Evolutionary conservation across 202 grass and related monocot species (phyloP).

Genomic region (Brachypodium distachyon): DNA sequence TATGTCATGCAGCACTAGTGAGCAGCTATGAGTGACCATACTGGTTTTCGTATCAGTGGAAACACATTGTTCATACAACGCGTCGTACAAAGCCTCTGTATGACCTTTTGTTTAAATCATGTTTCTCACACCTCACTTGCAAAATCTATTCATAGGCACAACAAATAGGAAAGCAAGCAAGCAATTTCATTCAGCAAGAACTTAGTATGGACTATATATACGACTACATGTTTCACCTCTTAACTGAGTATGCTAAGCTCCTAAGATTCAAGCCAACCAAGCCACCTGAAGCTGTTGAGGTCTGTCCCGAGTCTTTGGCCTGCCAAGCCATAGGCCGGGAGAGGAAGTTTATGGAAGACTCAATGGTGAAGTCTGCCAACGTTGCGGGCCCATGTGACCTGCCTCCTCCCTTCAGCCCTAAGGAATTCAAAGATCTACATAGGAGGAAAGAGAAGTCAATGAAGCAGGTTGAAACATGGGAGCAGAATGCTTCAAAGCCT

Average conservation of each 20-base stretch:
- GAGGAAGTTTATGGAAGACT: conserved; percentile 83
- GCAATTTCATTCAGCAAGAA: conserved; percentile 66
- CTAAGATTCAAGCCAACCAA: conserved; percentile 72
- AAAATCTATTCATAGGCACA: conserved; percentile 56
- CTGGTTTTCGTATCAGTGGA: conserved; percentile 3
- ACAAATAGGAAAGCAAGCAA: conserved; percentile 68
- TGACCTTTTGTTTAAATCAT: not conserved
- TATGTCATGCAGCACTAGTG: not conserved
- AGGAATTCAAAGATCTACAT: conserved; percentile 32
- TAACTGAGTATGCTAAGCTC: conserved; percentile 88
- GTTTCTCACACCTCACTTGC: not conserved
- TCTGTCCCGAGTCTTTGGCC: conserved; percentile 64
- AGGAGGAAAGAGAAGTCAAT: conserved; percentile 41
- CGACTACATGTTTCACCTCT: conserved; percentile 95
- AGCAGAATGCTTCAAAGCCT: conserved; percentile 32
- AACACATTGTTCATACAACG: not conserved
- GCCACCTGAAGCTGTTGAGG: conserved; percentile 54
- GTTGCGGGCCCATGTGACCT: conserved; percentile 51
- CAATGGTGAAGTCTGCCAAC: conserved; percentile 46
- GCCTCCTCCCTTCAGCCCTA: conserved; percentile 44
- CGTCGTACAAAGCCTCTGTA: not conserved
- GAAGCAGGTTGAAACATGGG: conserved; percentile 57
- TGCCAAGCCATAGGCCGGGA: conserved; percentile 45
- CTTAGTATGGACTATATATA: conserved; percentile 72
- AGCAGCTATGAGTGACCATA: not conserved